Evolutionary conservation across 495 filamentous ascomycete species (phyloP), one percentile per base, ranked within the genome.

Genomic region (Alectoria sarmentosa): DNA sequence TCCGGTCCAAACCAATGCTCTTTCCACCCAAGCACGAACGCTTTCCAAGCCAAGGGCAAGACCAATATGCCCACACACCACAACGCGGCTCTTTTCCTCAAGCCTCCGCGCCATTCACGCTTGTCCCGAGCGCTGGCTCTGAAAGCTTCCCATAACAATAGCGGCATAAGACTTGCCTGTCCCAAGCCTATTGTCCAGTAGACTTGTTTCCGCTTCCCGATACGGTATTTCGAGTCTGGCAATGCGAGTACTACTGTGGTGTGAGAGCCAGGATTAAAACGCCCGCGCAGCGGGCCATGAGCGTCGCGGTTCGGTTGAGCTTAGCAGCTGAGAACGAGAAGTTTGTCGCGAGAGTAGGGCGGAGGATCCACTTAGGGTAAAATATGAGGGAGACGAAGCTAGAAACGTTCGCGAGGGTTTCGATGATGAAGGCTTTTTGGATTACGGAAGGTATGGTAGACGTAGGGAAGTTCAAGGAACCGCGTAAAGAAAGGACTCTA

Each of bases 341-440:
- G 0, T 55, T 55, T 19, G 64, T 36, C 21, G 52, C 49, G 28
- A 66, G 58, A 19, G 61, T 36, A 36, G 23, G 59, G 34, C 56
- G 37, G 28, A 66, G 17, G 26, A 38, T 62, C 4, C 36, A 21
- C 11, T 28, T 17, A 26, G 64, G 64, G 19, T 26, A 75, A 26
- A 76, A 67, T 6, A 75, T 57, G 21, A 81, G 57, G 36, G 70
- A 69, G 57, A 74, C 58, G 28, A 81, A 68, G 14, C 67, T 74
- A 21, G 78, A 66, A 55, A 70, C 66, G 28, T 67, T 71, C 55
- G 73, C 65, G 15, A 73, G 68, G 3, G 76, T 73, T 68, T 77
- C 79, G 7, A 79, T 66, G 32, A 71, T 74, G 44, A 81, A 72
- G 39, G 78, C 79, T 17, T 69, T 71, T 67, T 76, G 64, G 38